Conservation (phyloP, 2,329 filamentous ascomycete genomes). For the Teratosphaeria gauchensis region DNA sequence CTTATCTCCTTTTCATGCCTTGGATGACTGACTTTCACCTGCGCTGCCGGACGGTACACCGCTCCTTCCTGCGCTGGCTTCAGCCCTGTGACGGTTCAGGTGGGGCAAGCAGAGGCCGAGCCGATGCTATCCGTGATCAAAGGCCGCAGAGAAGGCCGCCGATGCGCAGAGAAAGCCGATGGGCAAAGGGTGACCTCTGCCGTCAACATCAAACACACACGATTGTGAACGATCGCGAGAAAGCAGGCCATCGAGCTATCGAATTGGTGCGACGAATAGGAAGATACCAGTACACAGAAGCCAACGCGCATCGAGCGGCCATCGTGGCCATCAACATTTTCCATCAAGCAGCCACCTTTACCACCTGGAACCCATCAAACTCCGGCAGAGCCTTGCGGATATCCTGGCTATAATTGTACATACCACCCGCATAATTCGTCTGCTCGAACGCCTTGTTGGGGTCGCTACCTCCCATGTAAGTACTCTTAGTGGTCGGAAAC, state of each 20-base stretch:
- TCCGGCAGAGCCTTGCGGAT: constrained; percentile 17
- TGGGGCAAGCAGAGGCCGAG: not conserved
- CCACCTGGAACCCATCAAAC: constrained; percentile 17
- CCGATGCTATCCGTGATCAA: not conserved
- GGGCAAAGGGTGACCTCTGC: too few species aligned
- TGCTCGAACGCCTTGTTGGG: constrained; percentile 21
- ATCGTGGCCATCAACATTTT: not conserved
- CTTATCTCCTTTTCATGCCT: not conserved
- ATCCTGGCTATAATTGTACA: constrained; percentile 18
- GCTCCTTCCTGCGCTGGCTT: not conserved
- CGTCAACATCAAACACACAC: too few species aligned
- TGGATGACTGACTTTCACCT: not conserved
- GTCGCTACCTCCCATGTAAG: constrained; percentile 11
- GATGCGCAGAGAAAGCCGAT: not conserved
- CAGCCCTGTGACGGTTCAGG: not conserved
- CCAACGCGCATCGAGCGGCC: not conserved
- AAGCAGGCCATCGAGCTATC: too few species aligned
- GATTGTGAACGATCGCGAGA: too few species aligned
- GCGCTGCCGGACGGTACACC: not conserved
- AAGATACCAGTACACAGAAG: not conserved
- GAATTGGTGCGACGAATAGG: too few species aligned
- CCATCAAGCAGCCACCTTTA: constrained; percentile 2
- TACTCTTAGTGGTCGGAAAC: constrained; percentile 22
- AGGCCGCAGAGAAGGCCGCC: not conserved
- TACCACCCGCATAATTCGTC: constrained; percentile 21